A percentile compares a stretch with the other conserved stretches of the same genome.
Conservation (phyloP, 2,329 filamentous ascomycete genomes). For the Colletotrichum horii region DNA sequence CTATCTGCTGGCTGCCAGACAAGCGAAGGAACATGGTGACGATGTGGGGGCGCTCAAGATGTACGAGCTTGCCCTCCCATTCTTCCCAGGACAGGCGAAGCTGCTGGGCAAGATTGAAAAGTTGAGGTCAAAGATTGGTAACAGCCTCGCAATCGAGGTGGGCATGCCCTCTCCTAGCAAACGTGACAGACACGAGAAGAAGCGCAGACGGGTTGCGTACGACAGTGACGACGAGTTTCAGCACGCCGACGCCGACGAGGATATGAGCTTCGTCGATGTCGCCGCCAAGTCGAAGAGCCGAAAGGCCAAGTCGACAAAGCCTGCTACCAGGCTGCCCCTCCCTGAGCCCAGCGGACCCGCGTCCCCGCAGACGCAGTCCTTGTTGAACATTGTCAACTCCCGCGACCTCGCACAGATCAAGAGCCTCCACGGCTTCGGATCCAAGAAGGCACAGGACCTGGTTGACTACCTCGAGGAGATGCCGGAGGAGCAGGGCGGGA, state of each 20-base stretch:
- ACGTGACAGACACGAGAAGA: slow-evolving; percentile 23
- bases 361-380: slow-evolving; percentile 63
- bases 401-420: slow-evolving; percentile 70
- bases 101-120: slow-evolving; percentile 72
- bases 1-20: slow-evolving; percentile 87
- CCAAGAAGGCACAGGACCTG: slow-evolving; percentile 71
- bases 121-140: slow-evolving; percentile 57
- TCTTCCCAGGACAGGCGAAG: slow-evolving; percentile 86
- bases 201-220: slow-evolving; percentile 23
- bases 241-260: slow-evolving; percentile 46
- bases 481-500: slow-evolving; percentile 43
- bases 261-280: slow-evolving; percentile 37
- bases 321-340: slow-evolving; percentile 27
- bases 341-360: slow-evolving; percentile 46
- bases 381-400: slow-evolving; percentile 77
- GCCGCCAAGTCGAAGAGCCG: slow-evolving; percentile 32
- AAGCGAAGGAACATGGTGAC: slow-evolving; percentile 85
- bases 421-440: slow-evolving; percentile 71
- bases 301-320: slow-evolving; percentile 34
- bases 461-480: slow-evolving; percentile 59
- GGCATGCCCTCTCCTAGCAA: neutral
- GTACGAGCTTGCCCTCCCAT: slow-evolving; percentile 84
- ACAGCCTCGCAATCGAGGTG: slow-evolving; percentile 17
- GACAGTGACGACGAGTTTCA: slow-evolving; percentile 45
- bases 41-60: slow-evolving; percentile 79